Conservation (phyloP, 2,329 filamentous ascomycete species). For the Aureobasidium sp. region DNA sequence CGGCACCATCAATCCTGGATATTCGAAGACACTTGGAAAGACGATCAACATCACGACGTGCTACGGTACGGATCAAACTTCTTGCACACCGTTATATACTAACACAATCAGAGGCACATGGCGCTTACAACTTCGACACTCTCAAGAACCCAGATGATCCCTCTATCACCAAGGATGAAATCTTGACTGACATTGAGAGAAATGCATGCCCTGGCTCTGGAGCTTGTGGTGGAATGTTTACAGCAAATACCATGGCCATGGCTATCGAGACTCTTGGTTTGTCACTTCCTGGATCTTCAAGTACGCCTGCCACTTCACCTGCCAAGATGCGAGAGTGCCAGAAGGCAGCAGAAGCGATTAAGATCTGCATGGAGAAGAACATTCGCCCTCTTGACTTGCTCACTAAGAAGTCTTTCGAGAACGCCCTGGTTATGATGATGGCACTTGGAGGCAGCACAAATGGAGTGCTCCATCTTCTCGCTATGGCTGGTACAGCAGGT, state of each 20-base stretch:
- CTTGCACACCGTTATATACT: not conserved
- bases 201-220: constrained; percentile 73
- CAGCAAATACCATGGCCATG: constrained; percentile 88
- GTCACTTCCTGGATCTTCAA: constrained; percentile 74
- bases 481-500: constrained; percentile 80
- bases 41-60: constrained; percentile 83
- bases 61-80: constrained; percentile 44
- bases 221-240: constrained; percentile 90
- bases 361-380: constrained; percentile 70
- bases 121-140: constrained; percentile 71
- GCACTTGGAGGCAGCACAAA: constrained; percentile 87
- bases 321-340: constrained; percentile 83
- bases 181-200: constrained; percentile 74
- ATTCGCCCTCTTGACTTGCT: constrained; percentile 75
- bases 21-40: constrained; percentile 66
- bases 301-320: constrained; percentile 71
- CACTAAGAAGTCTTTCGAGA: constrained; percentile 75
- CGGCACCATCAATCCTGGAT: constrained; percentile 83
- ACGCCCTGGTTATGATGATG: constrained; percentile 86
- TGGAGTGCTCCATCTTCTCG: constrained; percentile 79
- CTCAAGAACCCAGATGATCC: constrained; percentile 63
- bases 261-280: constrained; percentile 86
- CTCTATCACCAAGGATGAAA: constrained; percentile 64
- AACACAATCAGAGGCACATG: constrained; percentile 54
- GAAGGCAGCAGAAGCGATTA: constrained; percentile 71